Evolutionary conservation across 2,329 filamentous ascomycete genomes (phyloP).

Genomic region (Neofusicoccum cordaticola): DNA sequence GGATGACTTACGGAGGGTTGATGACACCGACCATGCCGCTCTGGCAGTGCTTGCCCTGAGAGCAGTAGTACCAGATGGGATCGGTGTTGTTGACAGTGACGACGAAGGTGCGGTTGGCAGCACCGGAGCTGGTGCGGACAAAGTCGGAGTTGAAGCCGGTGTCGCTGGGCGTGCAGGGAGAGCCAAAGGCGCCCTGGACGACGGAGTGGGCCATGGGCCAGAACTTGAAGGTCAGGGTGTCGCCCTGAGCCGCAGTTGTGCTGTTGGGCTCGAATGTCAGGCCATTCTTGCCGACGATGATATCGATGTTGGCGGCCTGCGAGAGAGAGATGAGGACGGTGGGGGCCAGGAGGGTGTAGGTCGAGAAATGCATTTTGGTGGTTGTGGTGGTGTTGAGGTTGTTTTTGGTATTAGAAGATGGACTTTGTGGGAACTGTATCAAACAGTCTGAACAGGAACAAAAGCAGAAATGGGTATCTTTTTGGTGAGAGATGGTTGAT

Average conservation of each 20-base stretch:
- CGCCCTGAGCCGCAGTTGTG: conserved; percentile 34
- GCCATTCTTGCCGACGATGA: conserved; percentile 31
- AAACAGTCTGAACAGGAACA: conserved; percentile 5
- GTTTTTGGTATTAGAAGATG: background rate
- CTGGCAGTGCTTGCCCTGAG: conserved; percentile 38
- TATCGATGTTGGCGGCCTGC: conserved; percentile 31
- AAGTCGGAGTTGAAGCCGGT: conserved; percentile 40
- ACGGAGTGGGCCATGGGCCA: conserved; percentile 41
- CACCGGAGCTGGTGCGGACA: conserved; percentile 28
- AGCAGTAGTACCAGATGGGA: conserved; percentile 43
- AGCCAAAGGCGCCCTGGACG: conserved; percentile 34
- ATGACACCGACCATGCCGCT: conserved; percentile 40
- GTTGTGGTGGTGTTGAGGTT: background rate
- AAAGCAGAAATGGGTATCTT: conserved; percentile 7
- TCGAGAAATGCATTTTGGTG: conserved; percentile 15
- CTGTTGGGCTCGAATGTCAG: conserved; percentile 35
- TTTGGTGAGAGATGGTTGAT: background rate
- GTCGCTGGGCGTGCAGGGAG: conserved; percentile 33
- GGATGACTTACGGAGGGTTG: conserved; percentile 34
- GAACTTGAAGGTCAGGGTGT: conserved; percentile 39
- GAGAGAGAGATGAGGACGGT: conserved; percentile 30
- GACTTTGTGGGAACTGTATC: conserved; percentile 5
- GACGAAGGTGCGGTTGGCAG: conserved; percentile 30
- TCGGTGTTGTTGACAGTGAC: conserved; percentile 35
- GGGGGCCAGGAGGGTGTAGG: background rate